A percentile compares a stretch with the other conserved stretches of the same genome.
Conservation (phyloP, 768 basidiomycete genomes). For the Pulveroboletus sp. region DNA sequence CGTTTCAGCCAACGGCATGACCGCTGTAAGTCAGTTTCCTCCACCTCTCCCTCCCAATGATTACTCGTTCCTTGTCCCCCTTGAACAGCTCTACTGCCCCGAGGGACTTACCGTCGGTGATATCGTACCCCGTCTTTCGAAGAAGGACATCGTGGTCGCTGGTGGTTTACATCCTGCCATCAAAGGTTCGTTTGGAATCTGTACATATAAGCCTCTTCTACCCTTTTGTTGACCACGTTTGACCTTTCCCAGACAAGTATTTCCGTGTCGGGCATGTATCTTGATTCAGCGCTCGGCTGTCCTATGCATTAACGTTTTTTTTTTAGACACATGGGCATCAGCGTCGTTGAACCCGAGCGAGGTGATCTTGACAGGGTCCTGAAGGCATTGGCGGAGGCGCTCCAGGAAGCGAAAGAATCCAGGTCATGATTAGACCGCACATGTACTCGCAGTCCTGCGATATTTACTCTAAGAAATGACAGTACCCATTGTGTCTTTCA, state of each 20-base stretch:
- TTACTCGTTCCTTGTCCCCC: not conserved
- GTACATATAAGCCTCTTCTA: not conserved
- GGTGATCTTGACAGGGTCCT: conserved; percentile 76
- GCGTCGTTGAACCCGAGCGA: conserved; percentile 64
- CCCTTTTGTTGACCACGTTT: conserved; percentile 5
- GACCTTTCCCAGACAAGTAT: conserved; percentile 58
- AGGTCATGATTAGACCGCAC: conserved; percentile 2
- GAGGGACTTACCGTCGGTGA: conserved; percentile 73
- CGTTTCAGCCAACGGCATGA: conserved; percentile 91
- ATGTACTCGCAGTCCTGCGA: not conserved
- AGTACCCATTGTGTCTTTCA: no score
- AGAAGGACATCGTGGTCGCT: conserved; percentile 75
- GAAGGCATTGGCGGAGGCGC: conserved; percentile 53
- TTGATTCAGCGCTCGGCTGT: not conserved
- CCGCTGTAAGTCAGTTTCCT: conserved; percentile 50
- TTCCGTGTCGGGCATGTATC: conserved; percentile 77
- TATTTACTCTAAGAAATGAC: not conserved
- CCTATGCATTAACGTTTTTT: not conserved
- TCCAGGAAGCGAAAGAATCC: conserved; percentile 35
- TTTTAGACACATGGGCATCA: conserved; percentile 81
- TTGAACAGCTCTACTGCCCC: conserved; percentile 70
- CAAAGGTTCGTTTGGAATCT: conserved; percentile 52
- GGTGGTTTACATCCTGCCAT: conserved; percentile 82
- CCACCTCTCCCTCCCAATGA: no score
- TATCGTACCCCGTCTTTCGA: conserved; percentile 66